A percentile compares a stretch with the other conserved stretches of the same genome.
Conservation (phyloP, 148 eudicot species). For the Hydrangea macrophylla region DNA sequence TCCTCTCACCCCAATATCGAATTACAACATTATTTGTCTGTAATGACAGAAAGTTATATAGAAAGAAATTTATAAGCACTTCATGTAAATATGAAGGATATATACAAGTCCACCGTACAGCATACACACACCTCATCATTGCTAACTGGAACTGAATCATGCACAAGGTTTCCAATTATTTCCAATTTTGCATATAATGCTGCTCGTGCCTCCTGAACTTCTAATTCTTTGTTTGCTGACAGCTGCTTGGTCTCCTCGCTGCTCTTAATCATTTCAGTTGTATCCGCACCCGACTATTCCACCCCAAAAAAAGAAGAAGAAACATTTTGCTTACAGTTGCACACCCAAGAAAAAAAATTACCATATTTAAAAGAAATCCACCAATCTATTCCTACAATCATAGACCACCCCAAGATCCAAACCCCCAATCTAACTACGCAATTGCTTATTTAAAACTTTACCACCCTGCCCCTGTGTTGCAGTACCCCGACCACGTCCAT, state of each 20-base stretch:
- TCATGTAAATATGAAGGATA: background rate
- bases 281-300: slow-evolving; percentile 63
- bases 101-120: too few relatives aligned
- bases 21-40: slow-evolving; percentile 71
- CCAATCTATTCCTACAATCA: too few relatives aligned
- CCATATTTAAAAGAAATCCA: too few relatives aligned
- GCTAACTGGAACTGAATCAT: slow-evolving; percentile 83
- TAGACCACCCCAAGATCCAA: background rate
- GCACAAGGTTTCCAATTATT: slow-evolving; percentile 80
- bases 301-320: background rate
- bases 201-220: slow-evolving; percentile 64
- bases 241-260: slow-evolving; percentile 64
- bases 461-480: too few relatives aligned
- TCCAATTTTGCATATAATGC: slow-evolving; percentile 56
- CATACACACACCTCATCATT: slow-evolving; percentile 71
- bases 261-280: slow-evolving; percentile 51
- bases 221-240: slow-evolving; percentile 48
- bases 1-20: slow-evolving; percentile 71
- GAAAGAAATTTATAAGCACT: background rate
- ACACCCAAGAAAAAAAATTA: too few relatives aligned
- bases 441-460: too few relatives aligned
- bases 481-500: too few relatives aligned
- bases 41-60: background rate
- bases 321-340: too few relatives aligned
- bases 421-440: background rate